These are phyloP conservation scores for Pseudogymnoascus sp. DNA, from an alignment of 2,329 filamentous ascomycete genomes.

Conservation along the genomic window DNA sequence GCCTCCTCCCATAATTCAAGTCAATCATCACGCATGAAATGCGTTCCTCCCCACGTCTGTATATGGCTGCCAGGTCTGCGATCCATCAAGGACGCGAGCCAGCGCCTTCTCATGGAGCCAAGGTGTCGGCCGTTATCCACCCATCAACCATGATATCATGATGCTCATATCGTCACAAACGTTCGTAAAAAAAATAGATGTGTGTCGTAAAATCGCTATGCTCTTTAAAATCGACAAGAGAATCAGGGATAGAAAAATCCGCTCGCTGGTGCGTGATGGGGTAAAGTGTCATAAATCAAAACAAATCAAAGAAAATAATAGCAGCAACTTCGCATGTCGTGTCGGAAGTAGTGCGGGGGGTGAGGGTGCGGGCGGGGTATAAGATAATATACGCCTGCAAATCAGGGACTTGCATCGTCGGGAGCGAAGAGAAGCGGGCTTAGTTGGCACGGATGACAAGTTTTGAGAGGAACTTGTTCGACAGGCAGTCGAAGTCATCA, in stretches of 20 bases:
- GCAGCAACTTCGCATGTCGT: constrained; percentile 20
- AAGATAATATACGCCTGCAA: constrained; percentile 9
- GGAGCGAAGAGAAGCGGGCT: constrained; percentile 11
- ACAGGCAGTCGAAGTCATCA: constrained; percentile 87
- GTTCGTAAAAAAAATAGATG: constrained; percentile 4
- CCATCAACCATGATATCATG: constrained; percentile 9
- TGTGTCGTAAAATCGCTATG: constrained; percentile 12
- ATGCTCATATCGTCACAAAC: constrained; percentile 11
- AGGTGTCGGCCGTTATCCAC: constrained; percentile 9
- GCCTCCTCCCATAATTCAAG: not conserved
- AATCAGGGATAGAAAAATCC: not conserved
- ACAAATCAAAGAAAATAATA: constrained; percentile 12
- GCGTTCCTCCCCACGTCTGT: constrained; percentile 9
- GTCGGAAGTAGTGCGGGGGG: constrained; percentile 17
- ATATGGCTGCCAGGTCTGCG: not conserved
- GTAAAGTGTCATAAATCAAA: constrained; percentile 23
- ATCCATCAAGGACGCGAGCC: constrained; percentile 6
- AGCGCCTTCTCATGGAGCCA: constrained; percentile 1
- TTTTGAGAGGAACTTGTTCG: constrained; percentile 95
- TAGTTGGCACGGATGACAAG: constrained; percentile 92
- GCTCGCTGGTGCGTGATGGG: constrained; percentile 33
- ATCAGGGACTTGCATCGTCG: constrained; percentile 5
- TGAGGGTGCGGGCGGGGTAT: constrained; percentile 17
- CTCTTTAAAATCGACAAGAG: constrained; percentile 6
- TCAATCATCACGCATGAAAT: not conserved